Evolutionary conservation across 176 grass and related monocot genomes (phyloP).

Genomic region (Alloteropsis semialata): DNA sequence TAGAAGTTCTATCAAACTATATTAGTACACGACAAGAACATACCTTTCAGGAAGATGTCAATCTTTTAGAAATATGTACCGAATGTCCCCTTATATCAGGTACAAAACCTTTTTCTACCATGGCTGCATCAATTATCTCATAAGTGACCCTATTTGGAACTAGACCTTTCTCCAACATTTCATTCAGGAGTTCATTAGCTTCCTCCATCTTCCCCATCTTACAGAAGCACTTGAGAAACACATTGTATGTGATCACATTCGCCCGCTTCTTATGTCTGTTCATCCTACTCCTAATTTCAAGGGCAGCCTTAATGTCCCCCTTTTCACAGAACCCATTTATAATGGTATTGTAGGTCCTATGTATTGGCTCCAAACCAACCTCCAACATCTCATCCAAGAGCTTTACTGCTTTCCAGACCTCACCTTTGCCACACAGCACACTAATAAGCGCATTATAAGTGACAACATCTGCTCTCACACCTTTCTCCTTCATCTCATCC

Average conservation of each 20-base stretch:
- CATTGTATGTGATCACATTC: slow-evolving; percentile 83
- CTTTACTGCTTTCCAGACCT: slow-evolving; percentile 65
- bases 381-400: slow-evolving; percentile 86
- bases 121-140: slow-evolving; percentile 73
- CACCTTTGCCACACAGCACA: slow-evolving; percentile 56
- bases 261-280: slow-evolving; percentile 63
- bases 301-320: slow-evolving; percentile 64
- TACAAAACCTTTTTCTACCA: slow-evolving; percentile 85
- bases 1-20: neutral
- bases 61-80: slow-evolving; percentile 36
- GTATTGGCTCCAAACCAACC: slow-evolving; percentile 56
- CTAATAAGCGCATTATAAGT: slow-evolving; percentile 78
- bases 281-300: slow-evolving; percentile 74
- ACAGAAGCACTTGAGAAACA: slow-evolving; percentile 76
- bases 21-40: slow-evolving; percentile 9
- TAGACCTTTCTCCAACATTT: slow-evolving; percentile 84
- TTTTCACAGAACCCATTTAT: slow-evolving; percentile 90
- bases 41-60: slow-evolving; percentile 32
- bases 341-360: slow-evolving; percentile 75
- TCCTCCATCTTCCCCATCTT: slow-evolving; percentile 66
- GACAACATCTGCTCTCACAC: slow-evolving; percentile 56
- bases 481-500: slow-evolving; percentile 74
- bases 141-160: slow-evolving; percentile 77
- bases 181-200: slow-evolving; percentile 78
- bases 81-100: slow-evolving; percentile 66